Base-by-base conservation (phyloP, 2,329 filamentous ascomycete species). In the Claviceps sp. region DNA sequence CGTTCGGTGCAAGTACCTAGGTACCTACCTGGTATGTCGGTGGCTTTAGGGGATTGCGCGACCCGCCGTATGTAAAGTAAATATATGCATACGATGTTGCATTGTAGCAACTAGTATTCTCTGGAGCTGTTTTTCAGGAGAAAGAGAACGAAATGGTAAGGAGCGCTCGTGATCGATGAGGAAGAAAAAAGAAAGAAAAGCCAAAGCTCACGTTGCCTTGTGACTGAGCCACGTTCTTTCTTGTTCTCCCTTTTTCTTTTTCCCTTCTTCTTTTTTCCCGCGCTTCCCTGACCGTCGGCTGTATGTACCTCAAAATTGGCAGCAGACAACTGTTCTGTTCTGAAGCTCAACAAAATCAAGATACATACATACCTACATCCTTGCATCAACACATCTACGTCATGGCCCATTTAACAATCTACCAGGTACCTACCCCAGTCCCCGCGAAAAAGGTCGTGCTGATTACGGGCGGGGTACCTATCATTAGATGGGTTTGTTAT, bases 391-490 rank as follows among this genome's bases (percentile, higher is more conserved):
- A 34, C 40, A 2, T 23, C 5, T 23, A 29, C 37, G 46, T 20
- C 36, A 52, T 51, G 50, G 47, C 54, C 38, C 50, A 58, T 43
- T 56, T 38, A 50, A 70, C 71, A 23, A 66, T 59, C 26, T 29
- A 11, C 23, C n/a, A n/a, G n/a, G n/a, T n/a, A n/a, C 23, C 26
- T 73, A 73, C 51, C 70, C 69, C 8, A 71, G 69, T 57, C 59
- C 73, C 38, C 60, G 58, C 17, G 36, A 67, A 56, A 59, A 66
- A 67, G 55, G 66, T 60, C 2, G 68, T 75, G 3, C 60, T 75
- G 38, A 65, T 75, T 52, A 68, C 71, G 0, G 72, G 73, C 38
- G 73, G 70, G 2, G 72, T 72, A n/a, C n/a, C n/a, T n/a, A 36
- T 29, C 9, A 9, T 29, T 9, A 29, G 26, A 29, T 29, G 8